A percentile compares a stretch with the other conserved stretches of the same genome.
Conservation (phyloP, 2,329 filamentous ascomycete species). For the Zalaria obscura region DNA sequence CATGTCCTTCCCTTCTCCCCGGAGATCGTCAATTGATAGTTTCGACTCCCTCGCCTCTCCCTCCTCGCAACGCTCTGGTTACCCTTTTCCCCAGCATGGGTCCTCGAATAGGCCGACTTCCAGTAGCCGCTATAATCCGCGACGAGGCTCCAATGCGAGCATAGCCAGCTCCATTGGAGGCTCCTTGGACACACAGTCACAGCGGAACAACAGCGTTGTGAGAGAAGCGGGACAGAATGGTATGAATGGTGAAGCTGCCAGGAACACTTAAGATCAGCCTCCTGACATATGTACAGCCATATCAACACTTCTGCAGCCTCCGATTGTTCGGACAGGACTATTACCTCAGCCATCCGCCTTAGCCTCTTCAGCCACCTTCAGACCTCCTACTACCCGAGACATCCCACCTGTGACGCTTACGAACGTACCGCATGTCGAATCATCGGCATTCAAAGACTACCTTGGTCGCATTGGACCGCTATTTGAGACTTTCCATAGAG, state of each 20-base stretch:
- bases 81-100: slow-evolving; percentile 47
- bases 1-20: slow-evolving; percentile 19
- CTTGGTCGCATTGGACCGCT: slow-evolving; percentile 71
- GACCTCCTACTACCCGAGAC: slow-evolving; percentile 25
- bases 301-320: slow-evolving; percentile 80
- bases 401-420: slow-evolving; percentile 88
- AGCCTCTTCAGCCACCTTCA: slow-evolving; percentile 31
- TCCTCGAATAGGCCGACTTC: slow-evolving; percentile 31
- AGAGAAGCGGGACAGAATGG: slow-evolving; percentile 75
- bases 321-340: slow-evolving; percentile 78
- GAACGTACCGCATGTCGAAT: slow-evolving; percentile 71
- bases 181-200: slow-evolving; percentile 56
- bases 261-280: too few species aligned
- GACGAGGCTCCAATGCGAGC: slow-evolving; percentile 72
- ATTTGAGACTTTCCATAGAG: slow-evolving; percentile 77
- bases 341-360: slow-evolving; percentile 56
- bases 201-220: slow-evolving; percentile 41
- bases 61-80: slow-evolving; percentile 26
- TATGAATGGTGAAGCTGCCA: slow-evolving; percentile 17
- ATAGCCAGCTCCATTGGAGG: slow-evolving; percentile 62
- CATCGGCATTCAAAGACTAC: slow-evolving; percentile 70
- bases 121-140: slow-evolving; percentile 34
- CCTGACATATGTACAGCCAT: slow-evolving; percentile 45
- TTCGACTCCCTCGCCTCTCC: slow-evolving; percentile 29
- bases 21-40: slow-evolving; percentile 32